phyloP scores from a whole-genome alignment of 78 protist genomes.

The Parvularia atlantis region DNA sequence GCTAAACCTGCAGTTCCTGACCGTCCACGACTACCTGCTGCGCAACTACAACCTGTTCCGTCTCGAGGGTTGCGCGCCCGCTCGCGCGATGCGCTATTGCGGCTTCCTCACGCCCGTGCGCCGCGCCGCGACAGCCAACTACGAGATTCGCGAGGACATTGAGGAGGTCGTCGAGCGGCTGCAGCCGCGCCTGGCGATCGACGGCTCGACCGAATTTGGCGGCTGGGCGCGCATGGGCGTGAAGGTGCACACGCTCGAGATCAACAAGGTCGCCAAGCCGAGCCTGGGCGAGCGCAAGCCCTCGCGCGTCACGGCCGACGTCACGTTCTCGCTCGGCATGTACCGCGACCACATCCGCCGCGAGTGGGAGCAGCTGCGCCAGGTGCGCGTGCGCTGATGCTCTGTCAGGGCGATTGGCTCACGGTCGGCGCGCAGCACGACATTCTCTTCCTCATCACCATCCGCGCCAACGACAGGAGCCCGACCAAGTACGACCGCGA shows the following conservation, averaged over 20 bases:
- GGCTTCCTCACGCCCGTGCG: no score
- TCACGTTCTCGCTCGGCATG: background rate
- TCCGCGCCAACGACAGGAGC: no score
- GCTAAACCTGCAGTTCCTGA: conserved; percentile 85
- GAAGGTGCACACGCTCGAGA: conserved; percentile 37
- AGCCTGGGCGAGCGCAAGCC: conserved; percentile 73
- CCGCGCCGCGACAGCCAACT: no score
- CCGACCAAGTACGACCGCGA: background rate
- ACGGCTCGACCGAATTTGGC: conserved; percentile 23
- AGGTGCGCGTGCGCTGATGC: conserved; percentile 67
- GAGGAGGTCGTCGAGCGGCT: conserved; percentile 45
- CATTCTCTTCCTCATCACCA: background rate
- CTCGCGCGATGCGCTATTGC: no score
- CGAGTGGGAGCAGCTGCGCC: conserved; percentile 71
- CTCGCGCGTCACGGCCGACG: conserved; percentile 50
- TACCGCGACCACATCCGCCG: conserved; percentile 1
- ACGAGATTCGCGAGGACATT: conserved; percentile 73
- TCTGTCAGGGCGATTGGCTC: conserved; percentile 31
- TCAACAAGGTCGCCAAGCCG: conserved; percentile 47
- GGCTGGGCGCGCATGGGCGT: conserved; percentile 82
- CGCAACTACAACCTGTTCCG: conserved; percentile 78
- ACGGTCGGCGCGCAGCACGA: background rate
- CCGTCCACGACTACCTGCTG: conserved; percentile 82
- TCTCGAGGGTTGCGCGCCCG: conserved; percentile 50
- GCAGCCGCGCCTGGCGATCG: conserved; percentile 19